These are phyloP conservation scores for Nepenthes alata DNA, from an alignment of 179 eudicot genomes.

Conservation along the genomic window DNA sequence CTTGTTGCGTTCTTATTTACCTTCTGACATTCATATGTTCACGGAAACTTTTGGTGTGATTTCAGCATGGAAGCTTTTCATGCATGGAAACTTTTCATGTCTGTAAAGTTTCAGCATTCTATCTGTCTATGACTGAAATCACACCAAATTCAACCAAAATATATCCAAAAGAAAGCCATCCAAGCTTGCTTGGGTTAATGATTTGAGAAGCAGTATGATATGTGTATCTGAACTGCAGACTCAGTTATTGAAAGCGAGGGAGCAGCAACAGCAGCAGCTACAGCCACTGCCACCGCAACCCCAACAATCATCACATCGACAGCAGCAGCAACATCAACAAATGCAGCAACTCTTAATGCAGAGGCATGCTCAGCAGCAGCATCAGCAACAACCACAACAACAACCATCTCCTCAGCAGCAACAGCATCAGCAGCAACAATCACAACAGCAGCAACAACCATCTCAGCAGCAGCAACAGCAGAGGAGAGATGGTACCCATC, in stretches of 20 bases:
- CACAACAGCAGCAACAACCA: constrained; percentile 34
- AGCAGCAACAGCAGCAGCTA: constrained; percentile 72
- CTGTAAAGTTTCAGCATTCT: no score
- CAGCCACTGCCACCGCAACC: constrained; percentile 32
- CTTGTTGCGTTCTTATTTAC: no score
- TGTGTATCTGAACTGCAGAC: constrained; percentile 30
- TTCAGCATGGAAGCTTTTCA: no score
- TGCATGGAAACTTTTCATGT: no score
- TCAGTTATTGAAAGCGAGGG: constrained; percentile 67
- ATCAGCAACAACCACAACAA: constrained; percentile 22
- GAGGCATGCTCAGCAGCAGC: constrained; percentile 60
- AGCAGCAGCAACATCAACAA: constrained; percentile 45
- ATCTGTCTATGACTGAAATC: no score
- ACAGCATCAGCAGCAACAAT: constrained; percentile 42
- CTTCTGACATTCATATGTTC: no score
- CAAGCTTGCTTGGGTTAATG: no score
- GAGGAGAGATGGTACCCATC: constrained; percentile 61
- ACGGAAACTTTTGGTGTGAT: no score
- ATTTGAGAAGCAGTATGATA: neutral
- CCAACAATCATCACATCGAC: constrained; percentile 29
- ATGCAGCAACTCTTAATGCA: constrained; percentile 55
- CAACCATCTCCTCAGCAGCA: constrained; percentile 33
- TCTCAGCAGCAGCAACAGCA: constrained; percentile 59
- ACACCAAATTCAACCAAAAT: no score
- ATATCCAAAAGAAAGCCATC: no score